Conservation (phyloP, 495 filamentous ascomycete species). For the Elasticomyces elasticus region DNA sequence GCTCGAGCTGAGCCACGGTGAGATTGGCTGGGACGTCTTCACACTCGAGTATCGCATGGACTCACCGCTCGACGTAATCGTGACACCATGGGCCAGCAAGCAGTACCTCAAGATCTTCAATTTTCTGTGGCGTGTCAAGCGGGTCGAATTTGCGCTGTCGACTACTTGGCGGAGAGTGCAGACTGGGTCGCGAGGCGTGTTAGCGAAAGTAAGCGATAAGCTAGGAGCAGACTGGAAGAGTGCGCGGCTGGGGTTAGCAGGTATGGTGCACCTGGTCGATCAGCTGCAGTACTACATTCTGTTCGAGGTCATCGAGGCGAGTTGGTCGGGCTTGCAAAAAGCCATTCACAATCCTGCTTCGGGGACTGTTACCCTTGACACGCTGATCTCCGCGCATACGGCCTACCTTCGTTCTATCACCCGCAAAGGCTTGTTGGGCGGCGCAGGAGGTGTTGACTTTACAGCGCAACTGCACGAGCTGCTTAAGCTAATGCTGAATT, state of each 20-base stretch:
- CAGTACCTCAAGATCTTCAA: slow-evolving; percentile 99
- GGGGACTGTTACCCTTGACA: slow-evolving; percentile 60
- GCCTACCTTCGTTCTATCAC: slow-evolving; percentile 89
- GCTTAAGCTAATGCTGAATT: slow-evolving; percentile 85
- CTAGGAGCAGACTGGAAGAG: slow-evolving; percentile 80
- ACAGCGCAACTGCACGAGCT: slow-evolving; percentile 85
- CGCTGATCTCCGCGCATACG: slow-evolving; percentile 84
- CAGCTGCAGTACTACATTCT: slow-evolving; percentile 98
- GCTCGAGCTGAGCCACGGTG: slow-evolving; percentile 88
- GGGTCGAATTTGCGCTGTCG: slow-evolving; percentile 85
- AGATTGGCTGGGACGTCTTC: slow-evolving; percentile 99
- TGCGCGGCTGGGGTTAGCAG: slow-evolving; percentile 76
- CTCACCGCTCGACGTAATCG: slow-evolving; percentile 92
- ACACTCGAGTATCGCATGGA: slow-evolving; percentile 98
- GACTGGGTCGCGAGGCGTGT: slow-evolving; percentile 85
- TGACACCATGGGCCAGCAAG: slow-evolving; percentile 85
- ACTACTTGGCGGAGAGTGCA: slow-evolving; percentile 93
- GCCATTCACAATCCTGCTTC: slow-evolving; percentile 66
- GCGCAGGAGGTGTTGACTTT: slow-evolving; percentile 58
- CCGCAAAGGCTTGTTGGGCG: slow-evolving; percentile 87
- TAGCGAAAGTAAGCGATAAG: slow-evolving; percentile 67
- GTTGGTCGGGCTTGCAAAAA: slow-evolving; percentile 78
- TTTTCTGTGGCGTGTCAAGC: slow-evolving; percentile 96
- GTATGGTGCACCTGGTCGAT: slow-evolving; percentile 97
- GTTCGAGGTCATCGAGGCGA: slow-evolving; percentile 93